These are phyloP conservation scores for Wickerhamiella bombiphila DNA, from an alignment of 805 yeast genomes.

Conservation along the genomic window DNA sequence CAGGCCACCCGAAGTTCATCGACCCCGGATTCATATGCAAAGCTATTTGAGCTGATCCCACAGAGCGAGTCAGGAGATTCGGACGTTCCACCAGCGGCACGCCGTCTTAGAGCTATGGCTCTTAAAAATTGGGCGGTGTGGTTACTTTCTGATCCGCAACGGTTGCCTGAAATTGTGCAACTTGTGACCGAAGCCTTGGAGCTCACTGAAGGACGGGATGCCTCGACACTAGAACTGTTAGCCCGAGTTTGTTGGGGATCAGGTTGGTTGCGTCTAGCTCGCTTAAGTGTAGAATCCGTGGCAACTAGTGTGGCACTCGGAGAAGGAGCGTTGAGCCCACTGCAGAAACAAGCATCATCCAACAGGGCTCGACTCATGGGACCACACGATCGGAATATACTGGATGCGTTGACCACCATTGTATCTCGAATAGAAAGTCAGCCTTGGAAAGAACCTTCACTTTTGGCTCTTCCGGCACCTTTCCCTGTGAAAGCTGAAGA, in stretches of 20 bases:
- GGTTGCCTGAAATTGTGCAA: slow-evolving; percentile 1
- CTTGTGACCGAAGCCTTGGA: slow-evolving; percentile 12
- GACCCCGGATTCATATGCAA: slow-evolving; percentile 44
- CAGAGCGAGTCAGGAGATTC: background rate
- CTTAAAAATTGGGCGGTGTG: slow-evolving; percentile 72
- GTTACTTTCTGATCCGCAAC: slow-evolving; percentile 29
- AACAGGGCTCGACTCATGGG: slow-evolving; percentile 7
- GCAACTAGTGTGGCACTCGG: slow-evolving; percentile 7
- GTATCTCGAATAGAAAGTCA: background rate
- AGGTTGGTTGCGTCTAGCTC: slow-evolving; percentile 10
- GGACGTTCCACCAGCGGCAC: slow-evolving; percentile 50
- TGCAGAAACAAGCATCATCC: slow-evolving; percentile 3
- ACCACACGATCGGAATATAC: slow-evolving; percentile 10
- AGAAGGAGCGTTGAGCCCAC: background rate
- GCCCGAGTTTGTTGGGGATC: slow-evolving; percentile 10
- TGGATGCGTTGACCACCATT: slow-evolving; percentile 10
- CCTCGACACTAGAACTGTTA: slow-evolving; percentile 10
- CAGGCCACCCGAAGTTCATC: slow-evolving; percentile 36
- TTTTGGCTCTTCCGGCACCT: too few species aligned
- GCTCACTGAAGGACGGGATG: slow-evolving; percentile 13
- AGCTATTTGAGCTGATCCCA: slow-evolving; percentile 31
- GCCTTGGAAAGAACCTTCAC: too few species aligned
- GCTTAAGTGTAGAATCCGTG: slow-evolving; percentile 14
- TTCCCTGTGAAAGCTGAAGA: background rate
- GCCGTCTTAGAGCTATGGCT: slow-evolving; percentile 59